Evolutionary conservation across 148 eudicot species (phyloP).

Genomic region (Silene uniflora): DNA sequence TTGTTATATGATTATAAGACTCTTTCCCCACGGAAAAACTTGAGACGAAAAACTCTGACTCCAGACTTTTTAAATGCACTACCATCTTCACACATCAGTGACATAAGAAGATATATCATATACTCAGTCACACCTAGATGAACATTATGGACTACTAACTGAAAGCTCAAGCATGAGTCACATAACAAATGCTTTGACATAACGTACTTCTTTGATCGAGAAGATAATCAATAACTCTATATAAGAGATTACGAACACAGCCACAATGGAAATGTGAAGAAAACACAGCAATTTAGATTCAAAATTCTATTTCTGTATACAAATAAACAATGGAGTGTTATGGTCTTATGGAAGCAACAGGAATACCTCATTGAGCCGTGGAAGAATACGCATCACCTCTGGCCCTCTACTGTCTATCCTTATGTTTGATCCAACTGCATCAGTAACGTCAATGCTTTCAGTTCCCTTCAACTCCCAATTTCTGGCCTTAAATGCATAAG

Average conservation of each 20-base stretch:
- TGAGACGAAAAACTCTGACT: too few relatives aligned
- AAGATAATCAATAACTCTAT: neutral
- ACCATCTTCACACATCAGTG: neutral
- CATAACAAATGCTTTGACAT: neutral
- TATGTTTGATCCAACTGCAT: conserved; percentile 97
- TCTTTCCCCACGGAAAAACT: neutral
- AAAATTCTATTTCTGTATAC: neutral
- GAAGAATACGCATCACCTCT: conserved; percentile 94
- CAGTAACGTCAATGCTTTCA: conserved; percentile 91
- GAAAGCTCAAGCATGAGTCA: neutral
- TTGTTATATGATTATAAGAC: neutral
- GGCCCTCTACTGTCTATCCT: conserved; percentile 98
- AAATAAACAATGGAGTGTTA: neutral
- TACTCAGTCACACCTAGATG: neutral
- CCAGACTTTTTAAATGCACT: neutral
- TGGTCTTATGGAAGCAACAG: neutral
- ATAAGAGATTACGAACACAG: neutral
- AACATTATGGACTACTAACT: neutral
- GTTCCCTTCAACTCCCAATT: conserved; percentile 98
- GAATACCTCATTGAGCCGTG: conserved; percentile 91
- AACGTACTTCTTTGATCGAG: neutral
- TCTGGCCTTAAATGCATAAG: conserved; percentile 98
- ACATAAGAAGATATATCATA: neutral
- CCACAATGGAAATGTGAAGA: neutral
- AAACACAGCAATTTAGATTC: neutral